These are phyloP conservation scores for Acidiella bohemica DNA, from an alignment of 495 filamentous ascomycete genomes.

Conservation along the genomic window DNA sequence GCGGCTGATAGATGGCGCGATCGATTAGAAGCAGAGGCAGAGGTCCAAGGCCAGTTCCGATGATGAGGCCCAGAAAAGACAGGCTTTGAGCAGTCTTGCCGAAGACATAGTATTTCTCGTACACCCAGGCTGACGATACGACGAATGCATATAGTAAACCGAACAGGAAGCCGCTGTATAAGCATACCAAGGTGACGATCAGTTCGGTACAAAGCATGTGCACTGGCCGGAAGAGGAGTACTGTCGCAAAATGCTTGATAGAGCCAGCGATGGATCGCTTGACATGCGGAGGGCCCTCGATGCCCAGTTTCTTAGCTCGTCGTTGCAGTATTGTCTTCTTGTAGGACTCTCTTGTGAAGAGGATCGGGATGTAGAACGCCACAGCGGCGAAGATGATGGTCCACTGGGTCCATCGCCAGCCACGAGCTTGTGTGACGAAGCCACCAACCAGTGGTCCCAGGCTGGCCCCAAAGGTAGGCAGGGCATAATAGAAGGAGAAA, in stretches of 20 bases:
- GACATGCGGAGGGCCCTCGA: constrained; percentile 22
- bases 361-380: constrained; percentile 19
- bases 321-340: constrained; percentile 29
- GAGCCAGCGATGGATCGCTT: constrained; percentile 13
- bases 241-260: constrained; percentile 19
- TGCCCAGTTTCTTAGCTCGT: constrained; percentile 23
- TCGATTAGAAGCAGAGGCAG: constrained; percentile 14
- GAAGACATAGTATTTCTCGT: constrained; percentile 19
- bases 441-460: constrained; percentile 27
- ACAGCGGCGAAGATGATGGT: constrained; percentile 20
- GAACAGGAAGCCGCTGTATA: constrained; percentile 24
- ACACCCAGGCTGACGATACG: constrained; percentile 20
- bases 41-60: constrained; percentile 14
- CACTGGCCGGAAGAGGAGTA: constrained; percentile 19
- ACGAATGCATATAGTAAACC: constrained; percentile 23
- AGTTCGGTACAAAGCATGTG: constrained; percentile 25
- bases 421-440: constrained; percentile 15
- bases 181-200: constrained; percentile 22
- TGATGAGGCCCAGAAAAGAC: constrained; percentile 21
- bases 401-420: constrained; percentile 25
- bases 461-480: constrained; percentile 21
- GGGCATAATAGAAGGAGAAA: constrained; percentile 28
- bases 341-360: constrained; percentile 29
- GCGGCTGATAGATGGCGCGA: constrained; percentile 17
- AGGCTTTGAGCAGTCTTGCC: constrained; percentile 15